Evolutionary conservation across 2,329 filamentous ascomycete genomes (phyloP).

Genomic region (Coleophoma crateriformis): DNA sequence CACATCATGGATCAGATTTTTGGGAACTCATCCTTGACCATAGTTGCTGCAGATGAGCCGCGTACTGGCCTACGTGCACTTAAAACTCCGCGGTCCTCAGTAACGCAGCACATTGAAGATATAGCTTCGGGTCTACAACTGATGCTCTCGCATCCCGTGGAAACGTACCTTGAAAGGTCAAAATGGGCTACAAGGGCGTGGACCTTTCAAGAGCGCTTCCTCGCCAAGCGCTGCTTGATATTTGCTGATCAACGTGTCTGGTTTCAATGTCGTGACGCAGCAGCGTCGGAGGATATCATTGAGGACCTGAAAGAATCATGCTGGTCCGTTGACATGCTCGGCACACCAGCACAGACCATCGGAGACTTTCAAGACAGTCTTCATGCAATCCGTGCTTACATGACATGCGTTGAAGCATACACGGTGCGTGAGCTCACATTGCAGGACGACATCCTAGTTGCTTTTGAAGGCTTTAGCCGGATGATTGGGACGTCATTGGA

Average conservation of each 20-base stretch:
- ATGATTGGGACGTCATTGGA: slow-evolving; percentile 16
- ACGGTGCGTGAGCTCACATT: slow-evolving; percentile 19
- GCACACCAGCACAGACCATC: background rate
- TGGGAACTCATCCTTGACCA: background rate
- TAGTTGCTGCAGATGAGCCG: background rate
- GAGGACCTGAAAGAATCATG: background rate
- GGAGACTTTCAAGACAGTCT: background rate
- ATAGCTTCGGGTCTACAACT: background rate
- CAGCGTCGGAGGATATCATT: background rate
- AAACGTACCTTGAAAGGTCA: background rate
- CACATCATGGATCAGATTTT: background rate
- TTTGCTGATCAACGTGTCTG: background rate
- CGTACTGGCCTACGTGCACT: background rate
- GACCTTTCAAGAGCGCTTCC: background rate
- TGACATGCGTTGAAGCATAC: slow-evolving; percentile 21
- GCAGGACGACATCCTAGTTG: slow-evolving; percentile 24
- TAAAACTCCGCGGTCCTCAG: background rate
- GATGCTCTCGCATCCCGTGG: background rate
- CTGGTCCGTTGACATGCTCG: background rate
- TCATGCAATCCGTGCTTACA: background rate
- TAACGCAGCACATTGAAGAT: background rate
- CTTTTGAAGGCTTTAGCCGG: slow-evolving; percentile 26
- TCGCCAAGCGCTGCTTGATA: background rate
- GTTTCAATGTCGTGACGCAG: background rate
- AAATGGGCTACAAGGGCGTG: background rate